These are phyloP conservation scores for Candida loeiensis DNA, from an alignment of 805 yeast species.

Conservation along the genomic window DNA sequence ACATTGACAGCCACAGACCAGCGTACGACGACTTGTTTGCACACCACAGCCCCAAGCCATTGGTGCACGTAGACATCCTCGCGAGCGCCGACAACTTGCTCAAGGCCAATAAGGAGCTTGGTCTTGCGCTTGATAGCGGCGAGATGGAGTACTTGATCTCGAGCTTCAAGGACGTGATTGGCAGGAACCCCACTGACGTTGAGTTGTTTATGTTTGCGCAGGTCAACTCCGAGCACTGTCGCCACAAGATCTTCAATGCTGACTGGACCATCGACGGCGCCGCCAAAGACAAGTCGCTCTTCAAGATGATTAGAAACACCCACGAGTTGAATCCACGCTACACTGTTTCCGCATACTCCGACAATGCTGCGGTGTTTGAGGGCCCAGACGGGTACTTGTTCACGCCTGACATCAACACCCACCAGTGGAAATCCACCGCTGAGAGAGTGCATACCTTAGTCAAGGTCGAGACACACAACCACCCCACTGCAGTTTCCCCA, in stretches of 20 bases:
- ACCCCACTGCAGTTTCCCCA: constrained; percentile 99
- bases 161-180: constrained; percentile 72
- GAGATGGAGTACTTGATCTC: constrained; percentile 84
- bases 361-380: constrained; percentile 93
- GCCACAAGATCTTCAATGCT: constrained; percentile 98
- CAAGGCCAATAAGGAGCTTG: constrained; percentile 77
- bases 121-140: constrained; percentile 91
- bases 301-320: constrained; percentile 95
- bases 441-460: constrained; percentile 87
- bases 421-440: constrained; percentile 67
- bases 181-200: constrained; percentile 94
- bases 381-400: constrained; percentile 75
- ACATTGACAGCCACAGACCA: constrained; percentile 57
- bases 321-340: constrained; percentile 73
- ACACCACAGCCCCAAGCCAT: constrained; percentile 76
- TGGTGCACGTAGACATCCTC: constrained; percentile 68
- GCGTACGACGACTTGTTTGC: constrained; percentile 67
- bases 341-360: constrained; percentile 92
- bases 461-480: constrained; percentile 98
- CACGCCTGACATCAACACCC: constrained; percentile 71
- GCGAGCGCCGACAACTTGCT: constrained; percentile 55
- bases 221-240: constrained; percentile 98
- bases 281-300: constrained; percentile 68
- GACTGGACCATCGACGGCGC: constrained; percentile 94
- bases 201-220: constrained; percentile 99